phyloP scores from a whole-genome alignment of 2,329 filamentous ascomycete species.

The Annulohypoxylon truncatum region DNA sequence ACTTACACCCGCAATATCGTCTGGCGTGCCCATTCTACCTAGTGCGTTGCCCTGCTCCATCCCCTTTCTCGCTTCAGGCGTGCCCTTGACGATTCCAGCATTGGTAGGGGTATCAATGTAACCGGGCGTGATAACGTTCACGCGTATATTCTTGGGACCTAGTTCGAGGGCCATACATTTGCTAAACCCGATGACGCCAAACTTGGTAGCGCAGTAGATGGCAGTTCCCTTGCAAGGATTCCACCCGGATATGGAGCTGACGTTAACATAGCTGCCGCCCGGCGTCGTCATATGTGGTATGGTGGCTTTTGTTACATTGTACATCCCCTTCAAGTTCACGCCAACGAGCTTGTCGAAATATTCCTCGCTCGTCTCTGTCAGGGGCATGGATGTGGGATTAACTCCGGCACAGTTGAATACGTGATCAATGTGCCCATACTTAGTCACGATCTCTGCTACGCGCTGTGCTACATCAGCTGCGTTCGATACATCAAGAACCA shows the following conservation, averaged over 20 bases:
- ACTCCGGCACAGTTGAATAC: conserved; percentile 59
- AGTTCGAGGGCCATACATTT: conserved; percentile 57
- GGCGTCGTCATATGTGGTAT: conserved; percentile 53
- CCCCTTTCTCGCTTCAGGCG: conserved; percentile 51
- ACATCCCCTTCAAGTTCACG: conserved; percentile 59
- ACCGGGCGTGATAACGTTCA: conserved; percentile 51
- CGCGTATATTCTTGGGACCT: conserved; percentile 52
- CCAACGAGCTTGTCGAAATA: conserved; percentile 60
- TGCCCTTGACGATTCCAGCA: conserved; percentile 60
- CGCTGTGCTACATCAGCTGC: conserved; percentile 28
- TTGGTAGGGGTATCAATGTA: conserved; percentile 48
- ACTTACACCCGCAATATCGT: conserved; percentile 47
- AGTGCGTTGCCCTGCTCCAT: conserved; percentile 44
- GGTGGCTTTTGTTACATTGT: conserved; percentile 56
- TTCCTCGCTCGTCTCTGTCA: conserved; percentile 56
- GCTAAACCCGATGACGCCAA: conserved; percentile 56
- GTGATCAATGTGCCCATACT: conserved; percentile 49
- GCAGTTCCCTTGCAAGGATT: conserved; percentile 44
- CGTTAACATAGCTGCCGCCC: conserved; percentile 53
- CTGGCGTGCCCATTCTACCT: conserved; percentile 45
- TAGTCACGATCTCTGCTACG: conserved; percentile 32
- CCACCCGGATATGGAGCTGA: conserved; percentile 52
- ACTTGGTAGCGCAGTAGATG: conserved; percentile 55
- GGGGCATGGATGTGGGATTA: conserved; percentile 58
- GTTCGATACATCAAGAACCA: conserved; percentile 35